Evolutionary conservation across 768 basidiomycete species (phyloP).

Genomic region (Boletus speciosus): DNA sequence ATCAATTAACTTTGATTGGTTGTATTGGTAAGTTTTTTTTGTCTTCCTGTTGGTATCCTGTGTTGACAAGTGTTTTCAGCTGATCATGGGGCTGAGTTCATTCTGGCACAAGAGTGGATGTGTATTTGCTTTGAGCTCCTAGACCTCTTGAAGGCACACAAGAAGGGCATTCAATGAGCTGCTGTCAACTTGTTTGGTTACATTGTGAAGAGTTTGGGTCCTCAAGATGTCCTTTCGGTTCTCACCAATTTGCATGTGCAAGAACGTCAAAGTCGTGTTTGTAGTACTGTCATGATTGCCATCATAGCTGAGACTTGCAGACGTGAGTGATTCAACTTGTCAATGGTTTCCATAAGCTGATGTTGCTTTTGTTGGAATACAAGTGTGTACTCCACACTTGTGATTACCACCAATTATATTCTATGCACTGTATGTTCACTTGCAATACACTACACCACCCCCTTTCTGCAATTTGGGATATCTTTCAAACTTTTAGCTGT

Average conservation of each 20-base stretch:
- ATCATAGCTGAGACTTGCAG: slow-evolving; percentile 94
- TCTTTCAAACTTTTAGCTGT: no score
- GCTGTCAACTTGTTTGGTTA: slow-evolving; percentile 99
- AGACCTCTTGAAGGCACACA: slow-evolving; percentile 96
- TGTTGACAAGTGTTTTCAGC: slow-evolving; percentile 41
- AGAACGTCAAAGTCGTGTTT: slow-evolving; percentile 98
- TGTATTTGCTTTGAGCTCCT: slow-evolving; percentile 98
- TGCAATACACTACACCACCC: no score
- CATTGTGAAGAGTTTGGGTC: slow-evolving; percentile 97
- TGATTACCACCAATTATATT: no score
- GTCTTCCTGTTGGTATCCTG: neutral
- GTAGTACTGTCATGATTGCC: slow-evolving; percentile 96
- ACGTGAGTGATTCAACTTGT: slow-evolving; percentile 34
- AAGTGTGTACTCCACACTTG: no score
- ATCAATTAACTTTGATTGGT: slow-evolving; percentile 97
- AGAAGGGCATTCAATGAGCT: slow-evolving; percentile 97
- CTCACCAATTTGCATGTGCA: slow-evolving; percentile 97
- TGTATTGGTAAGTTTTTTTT: slow-evolving; percentile 61
- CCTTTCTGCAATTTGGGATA: no score
- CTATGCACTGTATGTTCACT: no score
- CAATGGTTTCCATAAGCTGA: no score
- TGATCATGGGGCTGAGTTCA: slow-evolving; percentile 98
- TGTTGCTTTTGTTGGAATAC: no score
- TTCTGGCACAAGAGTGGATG: slow-evolving; percentile 99
- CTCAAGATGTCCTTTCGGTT: slow-evolving; percentile 95